Evolutionary conservation across 208 protist species (phyloP), one percentile per base, ranked within the genome.

Genomic region (Wallacemonas sp.): DNA sequence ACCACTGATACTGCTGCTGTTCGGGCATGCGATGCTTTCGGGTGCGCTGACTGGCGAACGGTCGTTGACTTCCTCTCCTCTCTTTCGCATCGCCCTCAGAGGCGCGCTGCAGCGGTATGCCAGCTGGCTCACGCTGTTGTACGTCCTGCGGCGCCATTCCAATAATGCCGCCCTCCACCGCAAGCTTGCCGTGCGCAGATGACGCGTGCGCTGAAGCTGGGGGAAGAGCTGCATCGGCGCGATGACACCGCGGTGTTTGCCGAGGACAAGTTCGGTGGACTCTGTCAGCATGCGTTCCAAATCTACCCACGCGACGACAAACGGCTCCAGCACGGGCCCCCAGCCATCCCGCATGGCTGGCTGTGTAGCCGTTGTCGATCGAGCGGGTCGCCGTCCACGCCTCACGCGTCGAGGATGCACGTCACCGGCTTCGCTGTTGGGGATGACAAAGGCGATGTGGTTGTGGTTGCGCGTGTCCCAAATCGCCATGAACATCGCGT

Each of bases 361-460:
- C 17, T 6, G 11, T 9, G 44, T 26, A 9, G 24, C 17, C 17
- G 19, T 14, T 12, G 51, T 28, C 56, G 26, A 19, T 6, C 27
- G 45, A n/a, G 1, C n/a, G 54, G 19, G 1, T 19, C 2, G 65
- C 27, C 30, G 54, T 31, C 22, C 67, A 8, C 2, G 66, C 51
- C 49, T 46, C 36, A 17, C 53, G 42, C 12, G 67, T n/a, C 28
- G 28, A 1, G 11, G 56, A 26, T 66, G 66, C 45, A 58, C 45
- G 1, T 56, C 45, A 12, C 64, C 44, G 11, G 34, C 45, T 3
- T 53, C 24, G 38, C 53, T 41, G 70, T 87, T 87, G 14, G 84
- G 84, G 1, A 91, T 26, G 17, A 91, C 56, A 11, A 91, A 74
- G 38, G 78, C 63, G 17, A 81, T 41, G 54, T 85, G 84, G 19